Conservation (phyloP, 2,329 filamentous ascomycete genomes). For the Fusarium keratoplasticum region DNA sequence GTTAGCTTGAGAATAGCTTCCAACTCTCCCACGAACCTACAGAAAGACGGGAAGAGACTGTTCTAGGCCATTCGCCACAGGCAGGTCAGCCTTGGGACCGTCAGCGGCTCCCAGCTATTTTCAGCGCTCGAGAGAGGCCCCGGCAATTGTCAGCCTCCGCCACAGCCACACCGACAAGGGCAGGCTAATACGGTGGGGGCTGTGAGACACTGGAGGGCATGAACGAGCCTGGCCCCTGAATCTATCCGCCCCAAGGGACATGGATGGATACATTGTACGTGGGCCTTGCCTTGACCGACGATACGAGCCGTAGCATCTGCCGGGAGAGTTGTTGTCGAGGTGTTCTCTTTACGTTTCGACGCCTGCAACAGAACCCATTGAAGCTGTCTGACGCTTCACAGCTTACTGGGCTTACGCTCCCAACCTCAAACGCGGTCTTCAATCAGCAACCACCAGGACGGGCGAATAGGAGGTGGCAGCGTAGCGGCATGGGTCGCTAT, state of each 20-base stretch:
- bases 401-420: conserved; percentile 19
- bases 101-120: conserved; percentile 32
- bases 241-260: conserved; percentile 1
- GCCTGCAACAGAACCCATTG: no score
- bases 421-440: conserved; percentile 6
- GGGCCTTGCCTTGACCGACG: background rate
- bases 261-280: background rate
- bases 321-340: background rate
- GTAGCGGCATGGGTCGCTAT: conserved; percentile 35
- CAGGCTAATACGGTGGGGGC: conserved; percentile 5
- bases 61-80: conserved; percentile 29
- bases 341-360: no score
- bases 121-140: conserved; percentile 18
- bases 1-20: conserved; percentile 6
- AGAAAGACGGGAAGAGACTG: background rate
- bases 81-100: conserved; percentile 13
- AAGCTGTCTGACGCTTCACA: background rate
- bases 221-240: conserved; percentile 3
- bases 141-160: conserved; percentile 32
- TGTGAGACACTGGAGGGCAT: conserved; percentile 24
- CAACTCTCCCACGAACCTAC: background rate
- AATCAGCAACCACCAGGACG: background rate
- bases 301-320: background rate
- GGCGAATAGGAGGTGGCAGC: conserved; percentile 41
- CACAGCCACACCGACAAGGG: conserved; percentile 38